These are phyloP conservation scores for Mycena citricolor DNA, from an alignment of 1,284 basidiomycete genomes.

Conservation along the genomic window DNA sequence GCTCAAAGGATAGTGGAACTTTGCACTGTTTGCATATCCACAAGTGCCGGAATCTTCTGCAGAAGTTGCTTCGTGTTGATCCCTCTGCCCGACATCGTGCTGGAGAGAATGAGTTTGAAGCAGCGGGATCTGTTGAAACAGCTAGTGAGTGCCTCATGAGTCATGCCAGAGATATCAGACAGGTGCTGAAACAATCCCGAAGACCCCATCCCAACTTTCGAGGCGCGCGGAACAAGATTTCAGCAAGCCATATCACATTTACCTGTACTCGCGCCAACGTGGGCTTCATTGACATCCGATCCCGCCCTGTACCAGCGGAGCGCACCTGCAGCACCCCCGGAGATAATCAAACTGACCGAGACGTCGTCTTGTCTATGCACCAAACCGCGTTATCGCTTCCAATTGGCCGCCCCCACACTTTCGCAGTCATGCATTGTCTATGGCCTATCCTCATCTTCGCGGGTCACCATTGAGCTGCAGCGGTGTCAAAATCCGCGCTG, in stretches of 20 bases:
- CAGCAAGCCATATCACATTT: slow-evolving; percentile 1
- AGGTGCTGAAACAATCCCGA: slow-evolving; percentile 3
- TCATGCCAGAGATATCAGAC: neutral
- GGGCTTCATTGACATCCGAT: slow-evolving; percentile 1
- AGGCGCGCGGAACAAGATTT: neutral
- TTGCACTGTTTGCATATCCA: neutral
- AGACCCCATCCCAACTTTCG: neutral
- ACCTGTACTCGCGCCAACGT: neutral
- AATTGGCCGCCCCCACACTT: too few relatives aligned
- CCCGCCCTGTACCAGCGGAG: neutral
- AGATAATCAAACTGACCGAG: neutral
- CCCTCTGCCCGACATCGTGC: neutral
- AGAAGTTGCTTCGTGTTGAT: slow-evolving; percentile 1
- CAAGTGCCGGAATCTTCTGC: neutral
- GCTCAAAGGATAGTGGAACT: neutral
- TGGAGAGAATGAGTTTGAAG: neutral
- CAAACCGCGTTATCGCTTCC: neutral
- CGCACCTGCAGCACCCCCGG: too few relatives aligned
- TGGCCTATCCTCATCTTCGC: neutral
- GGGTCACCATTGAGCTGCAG: neutral
- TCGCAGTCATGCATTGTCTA: slow-evolving; percentile 7
- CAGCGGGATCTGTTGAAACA: neutral
- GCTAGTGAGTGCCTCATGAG: neutral
- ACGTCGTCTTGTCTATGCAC: slow-evolving; percentile 11
- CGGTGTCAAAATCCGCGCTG: neutral